phyloP scores from a whole-genome alignment of 1,284 basidiomycete genomes.

The Vanrija sp. region DNA sequence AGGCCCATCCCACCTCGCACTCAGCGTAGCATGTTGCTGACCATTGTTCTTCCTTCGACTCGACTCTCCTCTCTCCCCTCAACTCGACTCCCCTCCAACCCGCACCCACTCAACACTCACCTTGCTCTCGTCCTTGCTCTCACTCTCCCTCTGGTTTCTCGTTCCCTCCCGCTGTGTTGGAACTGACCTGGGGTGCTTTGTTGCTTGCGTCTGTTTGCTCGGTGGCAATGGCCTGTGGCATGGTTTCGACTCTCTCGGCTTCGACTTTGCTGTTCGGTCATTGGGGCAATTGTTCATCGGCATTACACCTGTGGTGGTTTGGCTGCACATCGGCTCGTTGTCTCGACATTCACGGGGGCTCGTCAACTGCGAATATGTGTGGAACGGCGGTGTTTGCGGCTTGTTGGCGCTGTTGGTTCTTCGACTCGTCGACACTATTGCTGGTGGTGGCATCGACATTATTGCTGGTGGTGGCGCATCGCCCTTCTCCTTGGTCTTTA shows the following conservation, averaged over 20 bases:
- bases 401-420: too few relatives aligned
- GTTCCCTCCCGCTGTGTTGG: not conserved
- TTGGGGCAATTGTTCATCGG: too few relatives aligned
- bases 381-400: too few relatives aligned
- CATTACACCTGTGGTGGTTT: too few relatives aligned
- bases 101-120: not conserved
- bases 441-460: too few relatives aligned
- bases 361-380: too few relatives aligned
- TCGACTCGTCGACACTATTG: too few relatives aligned
- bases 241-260: not conserved
- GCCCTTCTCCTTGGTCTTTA: too few relatives aligned
- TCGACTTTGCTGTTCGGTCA: slow-evolving; percentile 5
- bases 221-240: too few relatives aligned
- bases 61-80: slow-evolving; percentile 6
- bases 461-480: too few relatives aligned
- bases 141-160: not conserved
- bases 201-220: slow-evolving; percentile 4
- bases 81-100: not conserved
- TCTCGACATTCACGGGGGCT: too few relatives aligned
- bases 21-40: slow-evolving; percentile 29
- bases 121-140: not conserved
- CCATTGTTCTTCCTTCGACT: slow-evolving; percentile 13
- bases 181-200: slow-evolving; percentile 13
- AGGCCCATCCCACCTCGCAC: slow-evolving; percentile 17
- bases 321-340: too few relatives aligned